phyloP scores from a whole-genome alignment of 1,284 basidiomycete species.

The Ceratobasidium theobromae region DNA sequence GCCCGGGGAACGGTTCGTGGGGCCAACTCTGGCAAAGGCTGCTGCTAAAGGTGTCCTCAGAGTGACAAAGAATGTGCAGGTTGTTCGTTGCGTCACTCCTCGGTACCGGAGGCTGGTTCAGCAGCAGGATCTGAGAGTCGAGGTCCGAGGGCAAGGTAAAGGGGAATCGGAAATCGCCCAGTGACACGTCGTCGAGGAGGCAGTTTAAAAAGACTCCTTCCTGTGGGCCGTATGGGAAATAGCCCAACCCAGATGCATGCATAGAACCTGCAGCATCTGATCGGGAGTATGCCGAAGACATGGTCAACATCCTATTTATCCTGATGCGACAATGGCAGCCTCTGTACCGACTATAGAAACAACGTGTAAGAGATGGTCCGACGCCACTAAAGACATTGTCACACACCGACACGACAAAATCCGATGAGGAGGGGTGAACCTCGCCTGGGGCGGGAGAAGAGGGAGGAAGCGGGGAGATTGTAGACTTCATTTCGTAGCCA shows the following conservation, averaged over 20 bases:
- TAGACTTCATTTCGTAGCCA: constrained; percentile 11
- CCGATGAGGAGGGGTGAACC: not conserved
- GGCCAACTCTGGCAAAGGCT: constrained; percentile 11
- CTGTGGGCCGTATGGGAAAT: constrained; percentile 4
- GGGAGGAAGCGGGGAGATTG: not conserved
- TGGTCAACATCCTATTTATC: constrained; percentile 16
- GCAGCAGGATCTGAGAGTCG: constrained; percentile 8
- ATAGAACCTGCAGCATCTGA: constrained; percentile 12
- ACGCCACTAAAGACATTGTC: not conserved
- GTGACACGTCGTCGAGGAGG: constrained; percentile 11
- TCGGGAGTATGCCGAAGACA: constrained; percentile 1
- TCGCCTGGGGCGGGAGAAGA: constrained; percentile 1
- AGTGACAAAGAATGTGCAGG: not conserved
- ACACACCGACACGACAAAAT: constrained; percentile 12
- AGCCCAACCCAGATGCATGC: not conserved
- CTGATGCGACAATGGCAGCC: not conserved
- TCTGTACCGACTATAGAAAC: constrained; percentile 10
- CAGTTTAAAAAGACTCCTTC: constrained; percentile 14
- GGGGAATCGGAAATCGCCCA: constrained; percentile 17
- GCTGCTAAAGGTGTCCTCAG: constrained; percentile 2
- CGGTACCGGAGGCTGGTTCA: not conserved
- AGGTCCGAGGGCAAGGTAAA: not conserved
- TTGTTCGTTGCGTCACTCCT: not conserved
- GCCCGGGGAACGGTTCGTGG: constrained; percentile 19
- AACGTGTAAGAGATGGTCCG: constrained; percentile 5